These are phyloP conservation scores for Akebia trifoliata DNA, from an alignment of 164 flowering plant species.

Conservation along the genomic window DNA sequence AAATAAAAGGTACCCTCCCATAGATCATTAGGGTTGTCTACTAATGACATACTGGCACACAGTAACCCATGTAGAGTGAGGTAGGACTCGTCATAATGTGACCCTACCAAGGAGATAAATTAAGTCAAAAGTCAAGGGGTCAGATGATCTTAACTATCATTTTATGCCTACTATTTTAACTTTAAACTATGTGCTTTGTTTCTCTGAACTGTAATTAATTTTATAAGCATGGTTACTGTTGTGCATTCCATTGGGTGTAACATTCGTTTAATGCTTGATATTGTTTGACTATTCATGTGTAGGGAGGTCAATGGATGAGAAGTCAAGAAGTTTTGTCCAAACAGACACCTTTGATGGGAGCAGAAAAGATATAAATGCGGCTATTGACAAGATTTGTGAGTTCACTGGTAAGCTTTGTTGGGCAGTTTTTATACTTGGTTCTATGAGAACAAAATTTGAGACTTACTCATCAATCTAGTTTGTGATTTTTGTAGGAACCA, in stretches of 20 bases:
- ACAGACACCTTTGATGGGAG: slow-evolving; percentile 83
- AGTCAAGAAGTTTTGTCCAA: slow-evolving; percentile 38
- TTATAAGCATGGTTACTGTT: not conserved
- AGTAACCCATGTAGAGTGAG: no score
- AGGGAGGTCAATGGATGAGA: slow-evolving; percentile 39
- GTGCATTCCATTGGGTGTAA: not conserved
- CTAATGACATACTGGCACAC: no score
- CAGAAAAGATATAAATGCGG: slow-evolving; percentile 87
- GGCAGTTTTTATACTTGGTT: not conserved
- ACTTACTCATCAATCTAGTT: slow-evolving; percentile 5
- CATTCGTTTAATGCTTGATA: slow-evolving; percentile 6
- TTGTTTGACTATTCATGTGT: not conserved
- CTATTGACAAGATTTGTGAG: slow-evolving; percentile 85
- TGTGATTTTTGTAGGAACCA: slow-evolving; percentile 59
- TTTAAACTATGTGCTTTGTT: no score
- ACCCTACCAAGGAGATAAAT: no score
- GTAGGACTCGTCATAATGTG: no score
- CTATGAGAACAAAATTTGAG: not conserved
- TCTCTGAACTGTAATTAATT: no score
- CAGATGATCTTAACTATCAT: no score
- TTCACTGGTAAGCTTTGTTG: slow-evolving; percentile 57
- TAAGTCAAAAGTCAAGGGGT: no score
- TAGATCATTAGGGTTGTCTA: no score
- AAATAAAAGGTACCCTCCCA: no score
- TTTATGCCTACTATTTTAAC: no score